A percentile compares a stretch with the other conserved stretches of the same genome.
These are phyloP conservation scores for Hydrangea macrophylla DNA, from an alignment of 148 eudicot genomes.

Conservation along the genomic window DNA sequence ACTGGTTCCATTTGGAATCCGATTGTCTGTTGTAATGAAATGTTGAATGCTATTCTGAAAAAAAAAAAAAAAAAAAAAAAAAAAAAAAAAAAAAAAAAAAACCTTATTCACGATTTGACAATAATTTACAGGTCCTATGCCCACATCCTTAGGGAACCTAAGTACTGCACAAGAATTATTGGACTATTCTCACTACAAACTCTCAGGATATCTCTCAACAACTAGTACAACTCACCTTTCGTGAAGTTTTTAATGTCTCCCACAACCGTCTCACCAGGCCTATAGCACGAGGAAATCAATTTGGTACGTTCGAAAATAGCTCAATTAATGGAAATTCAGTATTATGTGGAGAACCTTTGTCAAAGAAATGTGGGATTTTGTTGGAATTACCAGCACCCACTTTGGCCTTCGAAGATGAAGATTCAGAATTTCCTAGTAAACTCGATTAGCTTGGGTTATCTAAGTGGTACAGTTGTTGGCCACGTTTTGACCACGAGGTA, in stretches of 20 bases:
- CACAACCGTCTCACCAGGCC: constrained; percentile 24
- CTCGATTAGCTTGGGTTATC: constrained; percentile 29
- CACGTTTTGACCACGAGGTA: constrained; percentile 3
- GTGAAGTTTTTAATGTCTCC: constrained; percentile 31
- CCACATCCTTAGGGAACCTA: constrained; percentile 24
- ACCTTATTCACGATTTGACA: too few relatives aligned
- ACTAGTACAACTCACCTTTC: constrained; percentile 20
- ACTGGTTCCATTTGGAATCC: too few relatives aligned
- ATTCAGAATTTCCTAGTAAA: not conserved
- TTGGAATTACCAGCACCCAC: not conserved
- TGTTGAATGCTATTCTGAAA: too few relatives aligned
- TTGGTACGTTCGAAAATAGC: constrained; percentile 24
- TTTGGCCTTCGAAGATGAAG: not conserved
- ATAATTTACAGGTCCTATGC: constrained; percentile 22
- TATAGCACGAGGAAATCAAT: constrained; percentile 33
- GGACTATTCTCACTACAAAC: constrained; percentile 32
- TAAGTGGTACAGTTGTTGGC: constrained; percentile 23
- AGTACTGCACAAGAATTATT: constrained; percentile 28
- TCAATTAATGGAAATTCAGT: constrained; percentile 27
- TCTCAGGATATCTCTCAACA: constrained; percentile 33
- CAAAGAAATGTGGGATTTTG: constrained; percentile 17
- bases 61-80: too few relatives aligned
- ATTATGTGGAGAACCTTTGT: constrained; percentile 32
- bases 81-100: too few relatives aligned
- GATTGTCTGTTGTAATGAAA: too few relatives aligned